These are phyloP conservation scores for Starmerella powellii DNA, from an alignment of 805 yeast species.

Conservation along the genomic window DNA sequence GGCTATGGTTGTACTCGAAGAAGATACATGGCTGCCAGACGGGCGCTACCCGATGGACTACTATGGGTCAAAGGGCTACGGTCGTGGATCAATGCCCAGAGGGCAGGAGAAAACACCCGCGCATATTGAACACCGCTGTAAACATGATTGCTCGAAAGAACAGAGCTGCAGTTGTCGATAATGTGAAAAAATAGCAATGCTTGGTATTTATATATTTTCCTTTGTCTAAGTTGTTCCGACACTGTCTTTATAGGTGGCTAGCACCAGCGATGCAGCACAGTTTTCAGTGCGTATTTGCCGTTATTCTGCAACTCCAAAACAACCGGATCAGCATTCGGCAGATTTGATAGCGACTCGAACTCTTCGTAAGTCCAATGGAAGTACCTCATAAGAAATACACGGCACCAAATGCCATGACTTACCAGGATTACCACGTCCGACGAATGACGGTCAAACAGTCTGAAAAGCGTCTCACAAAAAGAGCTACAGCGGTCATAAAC, in stretches of 20 bases:
- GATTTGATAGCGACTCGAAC: constrained; percentile 70
- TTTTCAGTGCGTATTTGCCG: constrained; percentile 42
- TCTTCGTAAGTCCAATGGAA: constrained; percentile 84
- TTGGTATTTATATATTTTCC: too few relatives aligned
- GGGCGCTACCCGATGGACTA: constrained; percentile 90
- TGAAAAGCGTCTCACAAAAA: constrained; percentile 72
- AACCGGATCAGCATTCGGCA: constrained; percentile 73
- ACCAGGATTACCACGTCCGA: constrained; percentile 77
- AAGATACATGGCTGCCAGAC: constrained; percentile 36
- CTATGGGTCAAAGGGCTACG: constrained; percentile 80
- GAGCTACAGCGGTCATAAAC: constrained; percentile 85
- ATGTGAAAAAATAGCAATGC: too few relatives aligned
- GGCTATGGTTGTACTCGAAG: constrained; percentile 75
- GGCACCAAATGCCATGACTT: constrained; percentile 88
- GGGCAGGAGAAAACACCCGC: neutral
- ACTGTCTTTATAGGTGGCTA: too few relatives aligned
- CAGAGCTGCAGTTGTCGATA: too few relatives aligned
- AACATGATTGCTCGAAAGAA: too few relatives aligned
- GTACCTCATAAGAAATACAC: constrained; percentile 92
- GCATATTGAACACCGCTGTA: too few relatives aligned
- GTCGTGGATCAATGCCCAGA: constrained; percentile 64
- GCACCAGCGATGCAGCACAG: constrained; percentile 62
- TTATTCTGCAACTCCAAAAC: constrained; percentile 54
- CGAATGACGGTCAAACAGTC: constrained; percentile 56
- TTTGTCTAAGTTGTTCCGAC: too few relatives aligned